Evolutionary conservation across 2,329 filamentous ascomycete species (phyloP).

Genomic region (Paraphoma sp.): DNA sequence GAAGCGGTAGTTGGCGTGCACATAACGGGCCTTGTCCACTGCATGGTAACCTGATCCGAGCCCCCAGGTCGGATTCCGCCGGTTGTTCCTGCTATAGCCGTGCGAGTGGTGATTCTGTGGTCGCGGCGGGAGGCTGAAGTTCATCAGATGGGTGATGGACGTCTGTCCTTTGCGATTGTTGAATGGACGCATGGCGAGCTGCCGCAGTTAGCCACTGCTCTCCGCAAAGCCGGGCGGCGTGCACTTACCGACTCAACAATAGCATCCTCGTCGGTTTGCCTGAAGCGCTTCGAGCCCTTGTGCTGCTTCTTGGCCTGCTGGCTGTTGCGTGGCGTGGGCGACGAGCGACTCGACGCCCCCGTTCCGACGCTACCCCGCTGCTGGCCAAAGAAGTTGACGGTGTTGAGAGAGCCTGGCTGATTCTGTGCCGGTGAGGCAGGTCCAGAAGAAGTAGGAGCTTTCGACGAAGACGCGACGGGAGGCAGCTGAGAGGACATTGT

Average conservation of each 20-base stretch:
- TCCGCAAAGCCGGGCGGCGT: not conserved
- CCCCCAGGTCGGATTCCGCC: constrained; percentile 81
- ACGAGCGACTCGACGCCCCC: constrained; percentile 46
- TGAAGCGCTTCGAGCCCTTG: constrained; percentile 78
- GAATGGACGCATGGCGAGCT: constrained; percentile 69
- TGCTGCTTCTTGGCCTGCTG: constrained; percentile 83
- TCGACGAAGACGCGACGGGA: constrained; percentile 49
- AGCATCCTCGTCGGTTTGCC: constrained; percentile 80
- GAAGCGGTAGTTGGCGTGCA: constrained; percentile 98
- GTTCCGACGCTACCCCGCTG: constrained; percentile 51
- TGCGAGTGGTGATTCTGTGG: constrained; percentile 65
- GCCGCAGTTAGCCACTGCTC: constrained; percentile 22
- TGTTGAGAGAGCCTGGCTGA: constrained; percentile 52
- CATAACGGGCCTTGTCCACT: constrained; percentile 86
- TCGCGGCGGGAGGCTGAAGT: constrained; percentile 81
- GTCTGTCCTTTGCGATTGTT: constrained; percentile 87
- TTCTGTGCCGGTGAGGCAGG: constrained; percentile 53
- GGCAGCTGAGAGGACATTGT: constrained; percentile 55
- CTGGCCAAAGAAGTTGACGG: constrained; percentile 52
- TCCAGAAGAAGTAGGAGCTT: constrained; percentile 45
- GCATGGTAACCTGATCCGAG: constrained; percentile 88
- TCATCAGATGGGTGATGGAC: constrained; percentile 95
- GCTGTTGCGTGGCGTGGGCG: constrained; percentile 70
- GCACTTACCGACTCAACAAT: constrained; percentile 77
- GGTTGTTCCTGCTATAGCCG: constrained; percentile 60